Base-by-base conservation (phyloP, 2,329 filamentous ascomycete species). In the Escovopsis sp. region DNA sequence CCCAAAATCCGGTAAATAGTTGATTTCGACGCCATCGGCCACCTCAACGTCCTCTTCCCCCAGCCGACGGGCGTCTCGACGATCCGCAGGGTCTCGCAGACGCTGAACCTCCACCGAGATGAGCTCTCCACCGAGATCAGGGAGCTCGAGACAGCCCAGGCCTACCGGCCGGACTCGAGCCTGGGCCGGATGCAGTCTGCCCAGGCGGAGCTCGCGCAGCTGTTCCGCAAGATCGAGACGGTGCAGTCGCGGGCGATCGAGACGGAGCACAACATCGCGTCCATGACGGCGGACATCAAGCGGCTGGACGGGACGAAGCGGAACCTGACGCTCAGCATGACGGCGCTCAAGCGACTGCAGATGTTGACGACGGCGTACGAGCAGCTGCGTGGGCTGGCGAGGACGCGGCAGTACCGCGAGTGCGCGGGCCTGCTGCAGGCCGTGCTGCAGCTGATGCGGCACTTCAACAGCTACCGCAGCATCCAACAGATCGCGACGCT, bases 291-390 rank as follows among this genome's bases (percentile, higher is more conserved):
- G 45, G 91, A 98, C 57, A 98, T 98, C 61, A 98, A 98, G 68
- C 80, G 89, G 51, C 73, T 98, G 49, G 91, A 98, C 63, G 85
- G 84, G 61, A 95, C 91, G 33, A 98, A 98, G 69, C 82, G 82
- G 61, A 98, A 98, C 63, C 72, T 98, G 47, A 95, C 91, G 9
- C 72, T 94, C 42, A 95, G 87, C 50, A 98, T 98, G 91, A 98
- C 91, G 36, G 89, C 89, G 19, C 69, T 98, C 55, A 98, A 98
- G 68, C 75, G 91, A 38, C 72, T 98, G 53, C 91, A 98, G 70
- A 98, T 98, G 91, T 68, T 98, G 58, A 96, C 91, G 5, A 96
- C 91, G 4, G 91, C 91, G n/a, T 98, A 96, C 63, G 91, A 96
- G 59, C 91, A 98, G 65, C 71, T 98, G 45, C 76, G 84, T 45